Evolutionary conservation across 2,329 filamentous ascomycete species (phyloP), one percentile per base, ranked within the genome.

Genomic region (Pseudophaeomoniella oleicola): DNA sequence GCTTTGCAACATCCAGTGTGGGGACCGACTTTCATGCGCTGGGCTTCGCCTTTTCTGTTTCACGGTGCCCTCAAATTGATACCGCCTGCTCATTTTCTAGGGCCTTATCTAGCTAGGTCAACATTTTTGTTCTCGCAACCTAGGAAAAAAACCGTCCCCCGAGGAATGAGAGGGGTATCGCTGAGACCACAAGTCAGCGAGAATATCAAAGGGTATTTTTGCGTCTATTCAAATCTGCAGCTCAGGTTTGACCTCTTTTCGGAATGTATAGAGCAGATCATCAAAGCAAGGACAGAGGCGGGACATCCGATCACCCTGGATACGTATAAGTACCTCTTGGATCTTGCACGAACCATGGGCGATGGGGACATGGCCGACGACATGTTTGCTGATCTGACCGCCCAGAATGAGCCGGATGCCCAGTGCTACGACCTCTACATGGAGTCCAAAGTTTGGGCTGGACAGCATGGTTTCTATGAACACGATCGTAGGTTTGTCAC

Each of bases 351-450:
- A 15, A 58, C 60, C 5, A 60, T 66, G 39, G 67, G 66, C 2
- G 55, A 67, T 49, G 52, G 44, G 2, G 39, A 44, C 2, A 51
- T 66, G 42, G 67, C 67, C 3, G 50, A 57, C 6, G 45, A 50
- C 2, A 44, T 69, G 11, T 76, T 71, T 70, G 41, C 52, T 5
- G 50, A 53, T 5, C 12, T 40, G 16, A 60, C 72, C 54, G 39
- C 48, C 2, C 37, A 50, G 12, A 50, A 60, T 31, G 45, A 45
- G 5, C 69, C 67, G 2, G 63, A 70, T 45, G 45, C 60, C 2
- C 54, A 57, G 38, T 72, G 69, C 47, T 76, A 69, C 47, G 76
- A 75, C 39, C 52, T 64, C 40, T 68, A 64, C 38, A 63, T 77
- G 54, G 63, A 62, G 13, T 59, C 64, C 1, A 54, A 59, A 33